Conservation (phyloP, 1,284 basidiomycete genomes). For the Apiotrichum sp. region DNA sequence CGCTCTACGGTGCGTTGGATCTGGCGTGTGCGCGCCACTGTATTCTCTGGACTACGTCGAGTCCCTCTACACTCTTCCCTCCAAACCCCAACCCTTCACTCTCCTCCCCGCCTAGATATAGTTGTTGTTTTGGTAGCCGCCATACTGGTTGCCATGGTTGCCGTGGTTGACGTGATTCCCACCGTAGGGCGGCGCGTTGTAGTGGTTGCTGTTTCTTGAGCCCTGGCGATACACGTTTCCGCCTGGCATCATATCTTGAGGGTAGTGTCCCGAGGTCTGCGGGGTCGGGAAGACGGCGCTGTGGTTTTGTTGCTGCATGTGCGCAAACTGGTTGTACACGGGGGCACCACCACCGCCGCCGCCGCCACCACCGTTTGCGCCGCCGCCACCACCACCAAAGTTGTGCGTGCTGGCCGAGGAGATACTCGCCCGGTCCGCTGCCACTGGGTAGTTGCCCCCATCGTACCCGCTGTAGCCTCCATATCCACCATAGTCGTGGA, state of each 20-base stretch:
- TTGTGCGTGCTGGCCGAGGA: constrained; percentile 9
- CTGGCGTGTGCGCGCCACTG: too few species aligned
- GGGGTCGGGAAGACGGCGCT: neutral
- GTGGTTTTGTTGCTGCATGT: neutral
- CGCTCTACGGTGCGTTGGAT: neutral
- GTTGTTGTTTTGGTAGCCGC: neutral
- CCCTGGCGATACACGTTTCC: neutral
- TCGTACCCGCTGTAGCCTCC: neutral
- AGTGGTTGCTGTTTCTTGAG: neutral
- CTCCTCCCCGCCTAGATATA: neutral
- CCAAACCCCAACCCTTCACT: neutral
- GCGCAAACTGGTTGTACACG: neutral
- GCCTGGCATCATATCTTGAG: too few species aligned
- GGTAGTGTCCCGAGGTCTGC: too few species aligned
- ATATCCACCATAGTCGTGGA: neutral
- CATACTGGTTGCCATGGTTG: neutral
- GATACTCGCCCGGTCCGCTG: constrained; percentile 6
- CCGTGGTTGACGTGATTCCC: neutral
- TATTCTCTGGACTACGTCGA: neutral
- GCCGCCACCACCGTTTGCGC: neutral
- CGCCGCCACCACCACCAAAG: neutral
- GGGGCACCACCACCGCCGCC: neutral
- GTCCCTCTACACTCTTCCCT: neutral
- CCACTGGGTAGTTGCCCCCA: neutral
- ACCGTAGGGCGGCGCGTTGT: neutral